A percentile compares a stretch with the other conserved stretches of the same genome.
Evolutionary conservation across 2,329 filamentous ascomycete species (phyloP).

Genomic region (Graphilbum ipis-grandicollis): DNA sequence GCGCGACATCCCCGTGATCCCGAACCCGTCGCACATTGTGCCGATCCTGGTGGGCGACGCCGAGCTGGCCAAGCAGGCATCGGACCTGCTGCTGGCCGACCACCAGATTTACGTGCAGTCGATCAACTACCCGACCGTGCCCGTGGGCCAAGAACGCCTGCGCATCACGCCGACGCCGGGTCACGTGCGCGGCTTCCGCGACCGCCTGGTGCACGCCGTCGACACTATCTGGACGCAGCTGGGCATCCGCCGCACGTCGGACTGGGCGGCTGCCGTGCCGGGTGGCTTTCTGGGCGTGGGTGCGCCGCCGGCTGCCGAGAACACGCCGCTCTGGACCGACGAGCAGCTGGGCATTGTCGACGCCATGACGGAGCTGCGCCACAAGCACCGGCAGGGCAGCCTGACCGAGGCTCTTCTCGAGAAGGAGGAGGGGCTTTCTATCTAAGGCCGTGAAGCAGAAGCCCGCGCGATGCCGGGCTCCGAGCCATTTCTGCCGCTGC

Average conservation of each 20-base stretch:
- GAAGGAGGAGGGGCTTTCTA: conserved; percentile 31
- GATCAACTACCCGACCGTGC: conserved; percentile 98
- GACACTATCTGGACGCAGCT: conserved; percentile 81
- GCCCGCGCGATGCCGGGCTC: no score
- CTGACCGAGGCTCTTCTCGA: conserved; percentile 43
- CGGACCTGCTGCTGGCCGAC: conserved; percentile 76
- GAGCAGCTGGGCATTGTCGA: conserved; percentile 66
- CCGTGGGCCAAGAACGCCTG: conserved; percentile 91
- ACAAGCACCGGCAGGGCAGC: conserved; percentile 15
- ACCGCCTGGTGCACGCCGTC: conserved; percentile 68
- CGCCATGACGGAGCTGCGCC: conserved; percentile 42
- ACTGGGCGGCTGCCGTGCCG: conserved; percentile 58
- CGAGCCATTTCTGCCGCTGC: no score
- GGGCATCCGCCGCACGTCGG: conserved; percentile 77
- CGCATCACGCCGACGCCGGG: conserved; percentile 93
- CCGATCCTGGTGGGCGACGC: conserved; percentile 89
- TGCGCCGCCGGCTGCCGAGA: conserved; percentile 41
- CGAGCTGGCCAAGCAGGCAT: conserved; percentile 78
- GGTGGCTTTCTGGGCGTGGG: conserved; percentile 94
- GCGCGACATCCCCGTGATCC: conserved; percentile 86
- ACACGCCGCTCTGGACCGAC: conserved; percentile 78
- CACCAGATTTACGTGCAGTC: conserved; percentile 95
- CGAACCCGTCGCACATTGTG: conserved; percentile 92
- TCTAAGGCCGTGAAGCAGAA: no score
- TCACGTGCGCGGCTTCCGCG: conserved; percentile 68